These are phyloP conservation scores for Xylariaceae sp. DNA, from an alignment of 2,329 filamentous ascomycete genomes.

Conservation along the genomic window DNA sequence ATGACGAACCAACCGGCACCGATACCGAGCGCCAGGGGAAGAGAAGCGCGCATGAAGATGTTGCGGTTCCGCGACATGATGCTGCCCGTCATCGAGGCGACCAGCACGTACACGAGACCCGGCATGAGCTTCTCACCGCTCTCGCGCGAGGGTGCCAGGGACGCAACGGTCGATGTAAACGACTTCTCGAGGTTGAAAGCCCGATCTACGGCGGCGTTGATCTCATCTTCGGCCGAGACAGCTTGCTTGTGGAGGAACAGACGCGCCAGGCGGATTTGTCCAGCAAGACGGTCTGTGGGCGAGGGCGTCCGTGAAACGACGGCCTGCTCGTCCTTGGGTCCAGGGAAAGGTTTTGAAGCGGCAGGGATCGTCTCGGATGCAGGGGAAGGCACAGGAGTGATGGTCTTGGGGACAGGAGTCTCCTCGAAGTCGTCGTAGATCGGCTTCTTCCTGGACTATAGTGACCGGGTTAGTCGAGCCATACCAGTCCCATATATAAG, in stretches of 20 bases:
- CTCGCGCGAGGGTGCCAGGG: slow-evolving; percentile 78
- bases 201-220: slow-evolving; percentile 76
- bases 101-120: slow-evolving; percentile 84
- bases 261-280: slow-evolving; percentile 73
- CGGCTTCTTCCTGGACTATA: slow-evolving; percentile 53
- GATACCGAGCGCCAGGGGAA: slow-evolving; percentile 75
- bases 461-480: slow-evolving; percentile 4
- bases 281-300: slow-evolving; percentile 83
- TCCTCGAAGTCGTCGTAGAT: slow-evolving; percentile 72
- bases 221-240: slow-evolving; percentile 67
- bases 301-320: slow-evolving; percentile 52
- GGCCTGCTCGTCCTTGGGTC: slow-evolving; percentile 25
- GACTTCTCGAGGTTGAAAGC: slow-evolving; percentile 81
- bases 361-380: slow-evolving; percentile 32
- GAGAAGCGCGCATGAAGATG: slow-evolving; percentile 69
- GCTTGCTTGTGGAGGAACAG: slow-evolving; percentile 75
- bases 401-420: slow-evolving; percentile 29
- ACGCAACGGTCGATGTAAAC: slow-evolving; percentile 84
- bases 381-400: slow-evolving; percentile 29
- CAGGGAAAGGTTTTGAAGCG: slow-evolving; percentile 27
- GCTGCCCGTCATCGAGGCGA: slow-evolving; percentile 89
- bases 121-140: slow-evolving; percentile 86
- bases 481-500: neutral
- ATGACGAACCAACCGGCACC: slow-evolving; percentile 79
- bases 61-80: slow-evolving; percentile 87